Evolutionary conservation across 2,329 filamentous ascomycete genomes (phyloP), one percentile per base, ranked within the genome.

Genomic region (Epichloe scottii): DNA sequence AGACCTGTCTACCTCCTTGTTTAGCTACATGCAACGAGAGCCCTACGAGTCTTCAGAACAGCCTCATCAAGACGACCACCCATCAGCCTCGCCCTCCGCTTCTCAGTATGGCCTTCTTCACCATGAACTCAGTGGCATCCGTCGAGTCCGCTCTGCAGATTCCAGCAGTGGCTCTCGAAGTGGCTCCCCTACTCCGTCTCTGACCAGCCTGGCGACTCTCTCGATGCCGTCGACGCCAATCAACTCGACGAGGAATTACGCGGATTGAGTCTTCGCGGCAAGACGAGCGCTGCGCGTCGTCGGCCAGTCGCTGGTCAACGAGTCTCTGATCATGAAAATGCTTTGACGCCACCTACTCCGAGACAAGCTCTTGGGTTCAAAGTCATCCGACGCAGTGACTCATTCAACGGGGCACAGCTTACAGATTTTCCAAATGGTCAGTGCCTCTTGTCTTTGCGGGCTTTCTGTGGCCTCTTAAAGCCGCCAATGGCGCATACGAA

Each of bases 351-450:
- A 15, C 68, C 65, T 26, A 68, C 70, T 14, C 68, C 72, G 3
- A 71, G 68, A 60, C 73, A 76, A 54, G 66, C 71, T 33, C 62
- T 74, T 52, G 76, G 71, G 49, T 82, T 83, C 65, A 77, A 75
- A 62, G 73, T 82, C 52, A 66, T 74, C 51, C 78, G 75, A 65
- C 72, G 73, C 55, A 60, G 66, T 42, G 68, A 67, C 51, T 56
- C 66, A 43, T 67, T 64, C 11, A 63, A 65, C 43, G 68, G 74
- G 42, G 62, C 68, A 15, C 71, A 73, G 54, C 67, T 81, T 41
- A 62, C 66, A 38, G 71, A 80, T 56, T 83, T 95, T 56, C 89
- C 91, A 6, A 95, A 95, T 72, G 90, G 90, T 95, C 71, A 59
- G 76, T 63, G 6, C 21, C 39, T 38, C 41, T 46, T 7, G 7